Base-by-base conservation (phyloP, 768 basidiomycete genomes). In the Auriculariales sp. region DNA sequence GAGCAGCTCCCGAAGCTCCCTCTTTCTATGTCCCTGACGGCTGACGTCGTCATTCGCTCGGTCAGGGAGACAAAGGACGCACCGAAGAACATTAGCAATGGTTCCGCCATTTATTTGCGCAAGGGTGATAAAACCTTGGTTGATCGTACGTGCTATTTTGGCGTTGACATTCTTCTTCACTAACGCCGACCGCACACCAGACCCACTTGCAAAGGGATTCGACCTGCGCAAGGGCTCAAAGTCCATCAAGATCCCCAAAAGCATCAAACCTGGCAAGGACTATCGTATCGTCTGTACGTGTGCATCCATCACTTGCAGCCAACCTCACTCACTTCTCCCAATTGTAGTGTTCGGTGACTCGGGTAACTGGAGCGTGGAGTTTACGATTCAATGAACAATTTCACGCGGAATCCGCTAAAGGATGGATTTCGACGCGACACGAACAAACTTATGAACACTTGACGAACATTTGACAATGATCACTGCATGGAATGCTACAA, bases 291-390 rank as follows among this genome's bases (percentile, higher is more conserved):
- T 44, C 15, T 24, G 39, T 44, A 25, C 39, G 39, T 44, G 6
- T 44, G 39, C 2, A 4, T 44, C 14, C 11, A 24, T 44, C 7
- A n/a, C 7, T 3, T 15, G 15, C 4, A 15, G 36, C 39, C 27
- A 25, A 19, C 39, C 12, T 19, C 1, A 11, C 27, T 6, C 22
- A 2, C 3, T 31, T 19, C 17, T 29, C 10, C 25, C 34, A n/a
- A n/a, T 27, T 3, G 3, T 47, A 69, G 66, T 67, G 22, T 56
- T 66, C 28, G 64, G 62, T 22, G 62, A 65, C 39, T 64, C 65
- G 31, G 66, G 60, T 12, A 54, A 65, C 42, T 42, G 28, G 44
- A 62, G 63, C 57, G 48, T 53, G 1, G 0, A 28, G 15, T 67
- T 68, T 49, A 52, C 51, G 3, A 66, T 67, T n/a, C n/a, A n/a